phyloP scores from a whole-genome alignment of 192 early-diverging fungal genomes.

The Coemansia reversa region DNA sequence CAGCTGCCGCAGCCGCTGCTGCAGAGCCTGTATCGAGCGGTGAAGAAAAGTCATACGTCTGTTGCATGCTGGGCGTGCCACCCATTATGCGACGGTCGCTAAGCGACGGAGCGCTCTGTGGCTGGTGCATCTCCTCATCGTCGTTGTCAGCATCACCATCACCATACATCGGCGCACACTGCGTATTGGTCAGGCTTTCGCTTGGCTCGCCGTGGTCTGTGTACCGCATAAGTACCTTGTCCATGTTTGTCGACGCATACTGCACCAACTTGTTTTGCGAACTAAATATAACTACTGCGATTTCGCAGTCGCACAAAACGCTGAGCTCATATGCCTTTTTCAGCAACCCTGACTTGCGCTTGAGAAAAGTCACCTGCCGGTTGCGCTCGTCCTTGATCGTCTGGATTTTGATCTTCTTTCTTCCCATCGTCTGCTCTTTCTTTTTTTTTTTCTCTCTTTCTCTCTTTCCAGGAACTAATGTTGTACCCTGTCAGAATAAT shows the following conservation, averaged over 20 bases:
- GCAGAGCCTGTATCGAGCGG: constrained; percentile 13
- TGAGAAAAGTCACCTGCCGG: constrained; percentile 92
- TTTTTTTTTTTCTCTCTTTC: background rate
- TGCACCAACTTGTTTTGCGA: constrained; percentile 90
- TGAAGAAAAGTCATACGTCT: constrained; percentile 28
- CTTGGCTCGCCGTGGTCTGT: constrained; percentile 64
- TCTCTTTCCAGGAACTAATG: background rate
- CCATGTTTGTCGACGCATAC: constrained; percentile 92
- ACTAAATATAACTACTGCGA: constrained; percentile 93
- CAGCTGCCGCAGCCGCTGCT: constrained; percentile 11
- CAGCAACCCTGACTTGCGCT: constrained; percentile 91
- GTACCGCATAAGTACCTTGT: constrained; percentile 86
- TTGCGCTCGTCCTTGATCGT: constrained; percentile 87
- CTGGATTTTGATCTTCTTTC: constrained; percentile 94
- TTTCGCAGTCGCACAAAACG: constrained; percentile 93
- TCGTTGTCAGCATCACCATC: constrained; percentile 40
- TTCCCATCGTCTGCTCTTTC: constrained; percentile 64
- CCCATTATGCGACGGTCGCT: constrained; percentile 6
- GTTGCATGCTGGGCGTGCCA: constrained; percentile 13
- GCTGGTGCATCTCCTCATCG: constrained; percentile 25
- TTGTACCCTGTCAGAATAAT: background rate
- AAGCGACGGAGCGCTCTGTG: constrained; percentile 21
- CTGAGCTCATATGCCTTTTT: constrained; percentile 96
- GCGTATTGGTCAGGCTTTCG: constrained; percentile 62
- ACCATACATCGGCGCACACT: constrained; percentile 35